Evolutionary conservation across 805 yeast genomes (phyloP), one percentile per base, ranked within the genome.

Genomic region (Wickerhamia fluorescens): DNA sequence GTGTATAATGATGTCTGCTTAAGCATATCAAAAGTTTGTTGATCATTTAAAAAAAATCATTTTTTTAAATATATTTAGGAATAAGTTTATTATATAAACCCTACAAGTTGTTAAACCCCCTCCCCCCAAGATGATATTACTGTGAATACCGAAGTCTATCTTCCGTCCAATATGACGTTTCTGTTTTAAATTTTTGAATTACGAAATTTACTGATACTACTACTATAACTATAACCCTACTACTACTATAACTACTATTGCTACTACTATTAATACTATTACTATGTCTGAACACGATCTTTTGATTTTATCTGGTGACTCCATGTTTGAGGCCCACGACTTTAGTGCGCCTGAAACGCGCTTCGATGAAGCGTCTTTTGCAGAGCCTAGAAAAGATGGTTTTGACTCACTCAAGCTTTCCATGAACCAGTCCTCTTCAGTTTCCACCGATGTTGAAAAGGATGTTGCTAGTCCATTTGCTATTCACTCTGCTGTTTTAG

Each of bases 401-500:
- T 10, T 8, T 18, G 9, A 18, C 9, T 18, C 20, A 7, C 20
- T 10, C 20, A 10, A 10, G 10, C 7, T 18, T 7, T 18, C 10
- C 20, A 10, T 8, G 9, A 18, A 18, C 20, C 10, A 8, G 7
- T 7, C 7, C 20, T 18, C 20, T 7, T 10, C 20, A 8, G 7
- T 18, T 10, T 7, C 7, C 20, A 18, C 7, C 20, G 20, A 38
- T 23, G 32, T 24, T 11, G n/a, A n/a, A n/a, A n/a, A n/a, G n/a
- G 35, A 30, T 20, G 28, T 42, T 19, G 25, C 48, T 16, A 60
- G 78, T 29, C 77, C 79, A 7, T 51, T 72, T 36, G 66, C 70
- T 38, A 59, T 78, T 44, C 75, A 71, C 44, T 55, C 71, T 9
- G 61, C 68, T 28, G 67, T 72, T 17, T 47, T 73, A 41, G 72